These are phyloP conservation scores for Rosa persica DNA, from an alignment of 306 rosid genomes.

Conservation along the genomic window DNA sequence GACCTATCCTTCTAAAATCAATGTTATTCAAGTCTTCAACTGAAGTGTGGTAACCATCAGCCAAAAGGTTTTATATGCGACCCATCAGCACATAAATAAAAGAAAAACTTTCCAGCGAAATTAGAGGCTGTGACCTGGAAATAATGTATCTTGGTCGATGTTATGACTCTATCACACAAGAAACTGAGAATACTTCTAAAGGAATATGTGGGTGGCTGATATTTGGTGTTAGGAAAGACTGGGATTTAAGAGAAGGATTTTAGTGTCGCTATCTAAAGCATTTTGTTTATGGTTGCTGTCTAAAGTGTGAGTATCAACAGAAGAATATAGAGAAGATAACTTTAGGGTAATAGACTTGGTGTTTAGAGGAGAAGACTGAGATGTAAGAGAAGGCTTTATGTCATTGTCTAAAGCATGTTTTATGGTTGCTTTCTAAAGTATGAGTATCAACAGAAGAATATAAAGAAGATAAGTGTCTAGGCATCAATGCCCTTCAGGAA, in stretches of 20 bases:
- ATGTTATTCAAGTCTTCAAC: neutral
- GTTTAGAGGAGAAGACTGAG: neutral
- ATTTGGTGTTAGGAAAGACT: neutral
- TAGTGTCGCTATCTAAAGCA: neutral
- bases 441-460: neutral
- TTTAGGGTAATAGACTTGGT: neutral
- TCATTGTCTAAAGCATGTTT: neutral
- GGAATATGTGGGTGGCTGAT: conserved; percentile 3
- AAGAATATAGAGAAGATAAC: neutral
- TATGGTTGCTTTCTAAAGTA: neutral
- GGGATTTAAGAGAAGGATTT: neutral
- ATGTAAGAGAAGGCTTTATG: neutral
- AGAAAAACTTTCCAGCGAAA: neutral
- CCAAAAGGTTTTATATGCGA: neutral
- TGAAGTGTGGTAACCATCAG: neutral
- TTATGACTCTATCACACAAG: neutral
- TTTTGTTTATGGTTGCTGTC: neutral
- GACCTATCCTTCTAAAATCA: conserved; percentile 8
- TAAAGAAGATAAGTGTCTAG: neutral
- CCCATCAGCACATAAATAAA: neutral
- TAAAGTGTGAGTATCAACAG: neutral
- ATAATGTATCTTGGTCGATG: neutral
- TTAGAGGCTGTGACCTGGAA: neutral
- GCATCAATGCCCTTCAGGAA: neutral
- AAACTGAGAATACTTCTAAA: neutral